These are phyloP conservation scores for Dissophora ornata DNA, from an alignment of 192 early-diverging fungal genomes.

Conservation along the genomic window DNA sequence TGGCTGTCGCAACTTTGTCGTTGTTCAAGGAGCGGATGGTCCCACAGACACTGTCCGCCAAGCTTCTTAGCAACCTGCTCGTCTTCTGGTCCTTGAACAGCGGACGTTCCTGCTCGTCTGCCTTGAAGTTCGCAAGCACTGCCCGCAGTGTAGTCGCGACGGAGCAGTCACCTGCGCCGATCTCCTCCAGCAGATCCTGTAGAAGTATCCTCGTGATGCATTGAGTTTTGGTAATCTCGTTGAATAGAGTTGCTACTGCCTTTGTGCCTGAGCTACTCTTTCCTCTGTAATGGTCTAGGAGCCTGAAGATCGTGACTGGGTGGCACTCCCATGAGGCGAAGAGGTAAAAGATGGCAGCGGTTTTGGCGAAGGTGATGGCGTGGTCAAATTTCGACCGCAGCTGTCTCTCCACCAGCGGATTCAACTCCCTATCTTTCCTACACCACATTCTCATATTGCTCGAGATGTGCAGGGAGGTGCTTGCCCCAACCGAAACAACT, in stretches of 20 bases:
- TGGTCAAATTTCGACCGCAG: slow-evolving; percentile 3
- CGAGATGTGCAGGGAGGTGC: slow-evolving; percentile 2
- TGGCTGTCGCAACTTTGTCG: not conserved
- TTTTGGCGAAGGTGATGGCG: slow-evolving; percentile 1
- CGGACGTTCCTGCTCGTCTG: slow-evolving; percentile 3
- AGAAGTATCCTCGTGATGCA: not conserved
- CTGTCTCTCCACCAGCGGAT: slow-evolving; percentile 7
- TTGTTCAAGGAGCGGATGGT: slow-evolving; percentile 6
- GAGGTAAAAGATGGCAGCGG: not conserved
- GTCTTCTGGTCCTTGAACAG: slow-evolving; percentile 2
- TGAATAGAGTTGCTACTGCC: not conserved
- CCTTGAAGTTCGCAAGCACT: not conserved
- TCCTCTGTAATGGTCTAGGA: not conserved
- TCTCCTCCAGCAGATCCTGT: not conserved
- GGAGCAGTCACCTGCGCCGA: not conserved
- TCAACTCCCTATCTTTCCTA: not conserved
- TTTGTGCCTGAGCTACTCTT: not conserved
- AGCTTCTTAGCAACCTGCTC: not conserved
- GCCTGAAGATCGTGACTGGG: not conserved
- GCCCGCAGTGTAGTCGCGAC: slow-evolving; percentile 1
- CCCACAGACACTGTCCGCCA: not conserved
- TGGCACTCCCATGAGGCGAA: slow-evolving; percentile 1
- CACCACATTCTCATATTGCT: slow-evolving; percentile 3
- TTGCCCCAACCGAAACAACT: not conserved
- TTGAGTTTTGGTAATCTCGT: not conserved